A percentile compares a stretch with the other conserved stretches of the same genome.
Conservation (phyloP, 2,329 filamentous ascomycete species). For the Penicillium sp. region DNA sequence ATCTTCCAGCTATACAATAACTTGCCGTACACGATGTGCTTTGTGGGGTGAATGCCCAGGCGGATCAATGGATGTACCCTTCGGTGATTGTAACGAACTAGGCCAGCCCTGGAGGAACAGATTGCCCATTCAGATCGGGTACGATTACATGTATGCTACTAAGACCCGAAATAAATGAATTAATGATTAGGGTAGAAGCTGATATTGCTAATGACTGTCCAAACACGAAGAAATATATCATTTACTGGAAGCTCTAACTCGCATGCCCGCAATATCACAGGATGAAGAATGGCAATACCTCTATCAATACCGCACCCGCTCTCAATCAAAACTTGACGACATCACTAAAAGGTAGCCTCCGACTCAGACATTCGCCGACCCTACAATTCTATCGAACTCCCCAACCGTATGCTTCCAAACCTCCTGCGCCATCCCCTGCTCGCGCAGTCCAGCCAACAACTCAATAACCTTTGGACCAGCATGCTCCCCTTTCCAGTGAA, state of each 20-base stretch:
- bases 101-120: too few species aligned
- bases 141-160: too few species aligned
- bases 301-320: not conserved
- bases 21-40: too few species aligned
- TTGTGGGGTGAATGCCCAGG: too few species aligned
- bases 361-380: not conserved
- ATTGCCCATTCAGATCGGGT: too few species aligned
- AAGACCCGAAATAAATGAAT: not conserved
- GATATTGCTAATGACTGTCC: too few species aligned
- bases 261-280: not conserved
- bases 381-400: slow-evolving; percentile 20
- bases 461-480: slow-evolving; percentile 13
- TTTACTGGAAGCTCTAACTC: not conserved
- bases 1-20: too few species aligned
- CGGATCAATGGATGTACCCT: too few species aligned
- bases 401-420: slow-evolving; percentile 36
- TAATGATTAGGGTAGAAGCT: not conserved
- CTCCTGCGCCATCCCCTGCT: slow-evolving; percentile 28
- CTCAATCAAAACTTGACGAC: not conserved
- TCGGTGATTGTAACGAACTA: not conserved
- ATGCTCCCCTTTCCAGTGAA: slow-evolving; percentile 27
- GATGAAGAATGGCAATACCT: not conserved
- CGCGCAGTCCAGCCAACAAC: slow-evolving; percentile 30
- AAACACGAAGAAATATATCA: not conserved
- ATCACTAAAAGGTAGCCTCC: not conserved